Base-by-base conservation (phyloP, 2,329 filamentous ascomycete species). In the Fusarium hostae region DNA sequence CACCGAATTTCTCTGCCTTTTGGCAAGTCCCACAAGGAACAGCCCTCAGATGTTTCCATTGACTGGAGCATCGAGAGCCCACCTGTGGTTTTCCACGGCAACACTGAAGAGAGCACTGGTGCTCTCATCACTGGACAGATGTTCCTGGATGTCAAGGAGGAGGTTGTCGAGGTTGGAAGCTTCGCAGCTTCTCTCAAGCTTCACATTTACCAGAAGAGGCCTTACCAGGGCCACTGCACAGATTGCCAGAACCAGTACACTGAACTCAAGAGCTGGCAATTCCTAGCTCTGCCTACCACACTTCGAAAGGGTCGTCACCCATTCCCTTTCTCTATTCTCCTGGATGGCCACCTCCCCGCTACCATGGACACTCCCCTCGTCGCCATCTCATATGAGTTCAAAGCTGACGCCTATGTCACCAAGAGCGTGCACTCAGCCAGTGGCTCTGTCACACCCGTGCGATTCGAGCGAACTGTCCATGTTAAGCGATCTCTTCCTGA, bases 291-390 rank as follows among this genome's bases (percentile, higher is more conserved):
- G 47, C 85, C 87, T 45, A 82, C 86, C 22, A 81, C 81, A 15
- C 80, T 91, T 59, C 78, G 79, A 66, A 86, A 84, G 78, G 88
- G 88, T 81, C 80, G 78, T 78, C 94, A 98, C 80, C 86, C 89
- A 48, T 97, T 95, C 79, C 95, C 96, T 52, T 97, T 98, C 82
- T 97, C 94, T 75, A 91, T 94, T 74, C 86, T 98, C 56, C 88
- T 99, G 47, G 90, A 91, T 3, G 96, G 96, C 24, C 88, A 95
- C 77, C 87, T 97, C n/a, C 95, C 95, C 6, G 93, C 94, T 4
- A 92, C 90, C 44, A 93, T 93, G 77, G 91, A 95, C 78, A 92
- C 92, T 59, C 84, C 88, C 10, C 83, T 98, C 52, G 88, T 91
- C 22, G 86, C 86, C 62, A 90, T 98, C 69, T 87, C 93, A 70